phyloP scores from a whole-genome alignment of 2,329 filamentous ascomycete genomes.

The Dendrostoma leiphaemia region DNA sequence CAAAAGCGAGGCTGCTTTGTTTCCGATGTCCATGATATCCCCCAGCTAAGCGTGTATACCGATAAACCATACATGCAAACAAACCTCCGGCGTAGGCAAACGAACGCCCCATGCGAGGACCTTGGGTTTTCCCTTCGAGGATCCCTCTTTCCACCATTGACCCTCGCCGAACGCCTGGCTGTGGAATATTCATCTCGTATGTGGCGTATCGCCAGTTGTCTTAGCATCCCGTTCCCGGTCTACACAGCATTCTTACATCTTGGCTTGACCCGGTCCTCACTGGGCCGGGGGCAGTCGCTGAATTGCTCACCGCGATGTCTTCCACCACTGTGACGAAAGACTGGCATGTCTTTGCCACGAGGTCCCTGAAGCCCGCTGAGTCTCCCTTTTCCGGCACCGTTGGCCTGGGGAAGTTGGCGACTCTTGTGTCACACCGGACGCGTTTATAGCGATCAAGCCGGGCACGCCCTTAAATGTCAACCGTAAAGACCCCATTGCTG shows the following conservation, averaged over 20 bases:
- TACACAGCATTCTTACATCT: background rate
- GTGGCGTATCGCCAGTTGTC: too few species aligned
- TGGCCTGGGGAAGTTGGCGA: background rate
- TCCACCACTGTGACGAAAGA: background rate
- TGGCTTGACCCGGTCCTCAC: too few species aligned
- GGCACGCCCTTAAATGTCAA: background rate
- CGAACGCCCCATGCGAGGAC: background rate
- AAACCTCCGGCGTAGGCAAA: too few species aligned
- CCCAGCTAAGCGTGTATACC: too few species aligned
- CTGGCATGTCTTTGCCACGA: conserved; percentile 10
- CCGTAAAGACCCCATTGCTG: background rate
- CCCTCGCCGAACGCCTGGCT: background rate
- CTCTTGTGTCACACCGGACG: background rate
- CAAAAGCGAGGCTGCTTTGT: too few species aligned
- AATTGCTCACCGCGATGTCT: background rate
- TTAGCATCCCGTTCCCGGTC: too few species aligned
- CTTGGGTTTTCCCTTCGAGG: background rate
- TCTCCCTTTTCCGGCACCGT: background rate
- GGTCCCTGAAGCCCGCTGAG: too few species aligned
- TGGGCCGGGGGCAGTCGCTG: too few species aligned
- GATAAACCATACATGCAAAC: background rate
- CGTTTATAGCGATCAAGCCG: conserved; percentile 6
- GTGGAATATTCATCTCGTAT: background rate
- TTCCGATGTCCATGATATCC: too few species aligned
- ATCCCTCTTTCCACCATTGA: background rate